Conservation (phyloP, 140 eudicot species). For the Flaveria floridana region DNA sequence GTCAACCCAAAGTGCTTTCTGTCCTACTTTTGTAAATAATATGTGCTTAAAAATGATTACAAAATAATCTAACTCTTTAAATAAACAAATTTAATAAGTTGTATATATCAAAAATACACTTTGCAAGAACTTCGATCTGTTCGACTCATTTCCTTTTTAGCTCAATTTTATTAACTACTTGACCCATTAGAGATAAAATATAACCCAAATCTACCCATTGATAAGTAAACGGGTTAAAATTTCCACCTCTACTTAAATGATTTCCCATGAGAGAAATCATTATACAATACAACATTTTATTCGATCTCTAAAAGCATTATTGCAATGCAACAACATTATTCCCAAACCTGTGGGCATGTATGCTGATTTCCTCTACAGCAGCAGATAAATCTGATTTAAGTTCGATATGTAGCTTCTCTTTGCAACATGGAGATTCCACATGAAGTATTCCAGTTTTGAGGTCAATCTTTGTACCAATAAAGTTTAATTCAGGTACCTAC, state of each 20-base stretch:
- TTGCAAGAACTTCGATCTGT: background rate
- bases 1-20: too few relatives aligned
- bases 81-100: background rate
- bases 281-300: background rate
- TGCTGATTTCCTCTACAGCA: constrained; percentile 55
- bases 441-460: constrained; percentile 59
- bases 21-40: too few relatives aligned
- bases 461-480: constrained; percentile 66
- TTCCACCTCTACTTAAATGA: too few relatives aligned
- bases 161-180: background rate
- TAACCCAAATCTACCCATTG: background rate
- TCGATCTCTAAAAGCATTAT: background rate
- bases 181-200: background rate
- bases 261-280: too few relatives aligned
- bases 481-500: constrained; percentile 84
- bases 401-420: constrained; percentile 60
- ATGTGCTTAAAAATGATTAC: background rate
- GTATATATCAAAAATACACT: background rate
- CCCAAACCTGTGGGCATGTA: constrained; percentile 64
- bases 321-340: background rate
- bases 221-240: too few relatives aligned
- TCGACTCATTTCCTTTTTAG: background rate
- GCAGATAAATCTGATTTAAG: constrained; percentile 43
- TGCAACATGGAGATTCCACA: constrained; percentile 75
- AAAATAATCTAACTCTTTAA: background rate